These are phyloP conservation scores for Pythium dissotocum DNA, from an alignment of 352 stramenopile genomes.

Conservation along the genomic window DNA sequence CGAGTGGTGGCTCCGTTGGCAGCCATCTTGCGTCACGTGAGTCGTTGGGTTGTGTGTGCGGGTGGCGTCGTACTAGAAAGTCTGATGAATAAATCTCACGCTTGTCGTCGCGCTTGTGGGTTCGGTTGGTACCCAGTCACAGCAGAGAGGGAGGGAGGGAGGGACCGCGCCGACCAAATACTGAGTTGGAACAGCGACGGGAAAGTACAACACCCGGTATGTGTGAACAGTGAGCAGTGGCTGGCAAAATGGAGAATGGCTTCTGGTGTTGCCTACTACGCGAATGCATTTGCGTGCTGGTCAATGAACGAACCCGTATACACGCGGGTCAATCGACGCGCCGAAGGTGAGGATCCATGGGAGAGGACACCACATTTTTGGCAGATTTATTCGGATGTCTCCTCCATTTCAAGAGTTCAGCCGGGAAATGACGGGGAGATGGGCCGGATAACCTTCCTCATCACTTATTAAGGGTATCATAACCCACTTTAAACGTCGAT, in stretches of 20 bases:
- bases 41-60: not conserved
- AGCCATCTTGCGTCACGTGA: not conserved
- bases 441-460: not conserved
- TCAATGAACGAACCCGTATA: too few relatives aligned
- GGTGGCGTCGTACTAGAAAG: not conserved
- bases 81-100: not conserved
- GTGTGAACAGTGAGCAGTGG: not conserved
- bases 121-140: slow-evolving; percentile 4
- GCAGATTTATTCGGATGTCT: slow-evolving; percentile 3
- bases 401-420: slow-evolving; percentile 9
- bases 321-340: not conserved
- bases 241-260: slow-evolving; percentile 1
- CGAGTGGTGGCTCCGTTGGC: not conserved
- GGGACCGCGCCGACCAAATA: not conserved
- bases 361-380: not conserved
- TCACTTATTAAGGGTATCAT: not conserved
- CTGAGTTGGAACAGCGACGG: not conserved
- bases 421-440: not conserved
- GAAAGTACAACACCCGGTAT: not conserved
- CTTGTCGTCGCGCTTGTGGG: not conserved
- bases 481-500: not conserved
- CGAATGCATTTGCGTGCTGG: too few relatives aligned
- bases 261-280: not conserved
- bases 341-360: not conserved
- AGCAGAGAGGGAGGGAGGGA: not conserved